A percentile compares a stretch with the other conserved stretches of the same genome.
phyloP scores from a whole-genome alignment of 352 stramenopile genomes.

The Discostella stelligera region DNA sequence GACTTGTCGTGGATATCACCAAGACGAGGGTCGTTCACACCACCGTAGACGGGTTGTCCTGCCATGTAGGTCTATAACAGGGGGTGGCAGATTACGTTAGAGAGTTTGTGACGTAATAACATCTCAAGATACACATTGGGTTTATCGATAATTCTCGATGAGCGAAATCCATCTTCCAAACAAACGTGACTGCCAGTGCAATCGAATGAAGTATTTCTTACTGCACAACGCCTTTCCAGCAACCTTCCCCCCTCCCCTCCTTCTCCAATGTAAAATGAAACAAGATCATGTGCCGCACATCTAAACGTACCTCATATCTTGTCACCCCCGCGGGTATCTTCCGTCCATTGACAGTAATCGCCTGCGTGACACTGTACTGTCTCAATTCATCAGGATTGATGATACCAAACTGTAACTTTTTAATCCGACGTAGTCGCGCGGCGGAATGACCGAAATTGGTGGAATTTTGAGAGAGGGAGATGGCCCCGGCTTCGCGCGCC shows the following conservation, averaged over 20 bases:
- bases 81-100: not conserved
- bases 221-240: not conserved
- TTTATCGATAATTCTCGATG: too few relatives aligned
- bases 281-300: slow-evolving; percentile 2
- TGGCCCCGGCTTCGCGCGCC: slow-evolving; percentile 63
- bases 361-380: slow-evolving; percentile 95
- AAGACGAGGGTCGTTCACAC: slow-evolving; percentile 97
- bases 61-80: slow-evolving; percentile 74
- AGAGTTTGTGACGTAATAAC: not conserved
- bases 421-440: slow-evolving; percentile 91
- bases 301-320: slow-evolving; percentile 77
- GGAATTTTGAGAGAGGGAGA: slow-evolving; percentile 67
- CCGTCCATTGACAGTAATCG: slow-evolving; percentile 94
- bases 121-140: not conserved
- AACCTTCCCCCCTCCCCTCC: not conserved
- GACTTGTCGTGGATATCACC: slow-evolving; percentile 93
- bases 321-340: slow-evolving; percentile 95
- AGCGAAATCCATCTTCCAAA: too few relatives aligned
- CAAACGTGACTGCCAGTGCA: not conserved
- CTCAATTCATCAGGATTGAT: slow-evolving; percentile 96
- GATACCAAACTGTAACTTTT: slow-evolving; percentile 98
- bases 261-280: slow-evolving; percentile 24
- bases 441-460: slow-evolving; percentile 94
- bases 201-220: not conserved
- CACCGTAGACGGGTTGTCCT: slow-evolving; percentile 95